Evolutionary conservation across 202 grass and related monocot genomes (phyloP), one percentile per base, ranked within the genome.

Genomic region (Saccharum hybrid): DNA sequence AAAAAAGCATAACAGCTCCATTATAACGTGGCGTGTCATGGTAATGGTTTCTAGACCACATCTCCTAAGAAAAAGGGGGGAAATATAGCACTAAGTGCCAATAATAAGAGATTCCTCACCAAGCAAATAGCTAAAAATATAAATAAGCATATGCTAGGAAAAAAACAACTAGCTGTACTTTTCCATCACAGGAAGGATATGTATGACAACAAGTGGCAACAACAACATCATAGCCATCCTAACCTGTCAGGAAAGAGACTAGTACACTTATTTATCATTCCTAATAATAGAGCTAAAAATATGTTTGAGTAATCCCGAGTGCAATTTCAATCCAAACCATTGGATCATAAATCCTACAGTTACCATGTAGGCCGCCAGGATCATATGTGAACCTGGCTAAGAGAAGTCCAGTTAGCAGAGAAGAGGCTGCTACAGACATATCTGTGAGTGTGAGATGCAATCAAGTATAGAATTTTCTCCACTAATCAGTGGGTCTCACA

Each of bases 11-110:
- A 71, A 45, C 2, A 81, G 65, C 56, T 64, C 33, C 41, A 81
- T 71, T 76, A 76, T 2, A 38, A 57, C 12, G 2, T 59, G 18
- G 70, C 42, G 26, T 85, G 71, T 34, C 63, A 71, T 51, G 71
- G 71, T n/a, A n/a, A 81, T 80, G 22, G 69, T 72, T 85, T 72
- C 78, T 77, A 85, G 38, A 82, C 66, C 65, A 82, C 60, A 71
- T 51, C 46, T 59, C 56, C 23, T 38, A 74, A 48, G 28, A 34
- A 59, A 84, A 75, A 70, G 48, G 21, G 48, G 48, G 65, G 75
- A 22, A 8, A 43, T 15, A 63, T 10, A 71, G 52, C 41, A 81
- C 71, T 48, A 63, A 68, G 52, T 68, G 48, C 49, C 78, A 86
- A 18, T 4, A 49, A 42, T 28, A 81, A 81, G 65, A 61, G 77